phyloP scores from a whole-genome alignment of 2,329 filamentous ascomycete genomes.

The Pestalotiopsis sp. region DNA sequence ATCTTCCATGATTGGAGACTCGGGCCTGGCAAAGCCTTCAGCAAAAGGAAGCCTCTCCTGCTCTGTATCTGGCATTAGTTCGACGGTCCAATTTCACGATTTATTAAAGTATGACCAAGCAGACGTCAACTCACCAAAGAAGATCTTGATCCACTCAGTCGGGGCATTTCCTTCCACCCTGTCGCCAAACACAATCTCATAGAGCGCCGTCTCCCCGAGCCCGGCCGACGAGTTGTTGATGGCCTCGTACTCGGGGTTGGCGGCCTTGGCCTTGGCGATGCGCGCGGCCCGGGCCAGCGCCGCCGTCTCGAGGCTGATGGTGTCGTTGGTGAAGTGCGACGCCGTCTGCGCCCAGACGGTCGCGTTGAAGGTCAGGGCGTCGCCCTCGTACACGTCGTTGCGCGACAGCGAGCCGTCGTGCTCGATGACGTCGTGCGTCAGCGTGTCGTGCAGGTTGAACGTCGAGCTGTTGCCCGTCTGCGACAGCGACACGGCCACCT shows the following conservation, averaged over 20 bases:
- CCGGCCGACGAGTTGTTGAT: background rate
- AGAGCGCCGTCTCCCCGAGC: background rate
- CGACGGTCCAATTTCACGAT: background rate
- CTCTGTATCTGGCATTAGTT: background rate
- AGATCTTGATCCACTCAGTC: background rate
- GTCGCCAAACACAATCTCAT: background rate
- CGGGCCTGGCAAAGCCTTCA: background rate
- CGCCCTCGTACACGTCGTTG: background rate
- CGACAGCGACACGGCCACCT: background rate
- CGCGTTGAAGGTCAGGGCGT: conserved; percentile 2
- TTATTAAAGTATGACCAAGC: background rate
- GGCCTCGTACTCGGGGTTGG: conserved; percentile 19
- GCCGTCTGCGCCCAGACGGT: conserved; percentile 23
- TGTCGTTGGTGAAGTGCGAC: conserved; percentile 20
- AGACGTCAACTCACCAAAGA: conserved; percentile 1
- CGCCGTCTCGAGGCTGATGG: conserved; percentile 22
- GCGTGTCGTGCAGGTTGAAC: conserved; percentile 15
- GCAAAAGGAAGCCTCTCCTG: conserved; percentile 2
- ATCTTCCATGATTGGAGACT: background rate
- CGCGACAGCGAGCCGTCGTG: conserved; percentile 4
- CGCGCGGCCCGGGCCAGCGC: conserved; percentile 21
- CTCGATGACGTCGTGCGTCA: conserved; percentile 1
- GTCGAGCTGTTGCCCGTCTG: conserved; percentile 5
- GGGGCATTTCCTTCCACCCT: background rate
- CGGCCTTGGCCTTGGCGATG: conserved; percentile 21